Percentiles rank a stretch among this genome's conserved stretches.
These are phyloP conservation scores for Aspergillus panamensis DNA, from an alignment of 495 filamentous ascomycete genomes.

Conservation along the genomic window DNA sequence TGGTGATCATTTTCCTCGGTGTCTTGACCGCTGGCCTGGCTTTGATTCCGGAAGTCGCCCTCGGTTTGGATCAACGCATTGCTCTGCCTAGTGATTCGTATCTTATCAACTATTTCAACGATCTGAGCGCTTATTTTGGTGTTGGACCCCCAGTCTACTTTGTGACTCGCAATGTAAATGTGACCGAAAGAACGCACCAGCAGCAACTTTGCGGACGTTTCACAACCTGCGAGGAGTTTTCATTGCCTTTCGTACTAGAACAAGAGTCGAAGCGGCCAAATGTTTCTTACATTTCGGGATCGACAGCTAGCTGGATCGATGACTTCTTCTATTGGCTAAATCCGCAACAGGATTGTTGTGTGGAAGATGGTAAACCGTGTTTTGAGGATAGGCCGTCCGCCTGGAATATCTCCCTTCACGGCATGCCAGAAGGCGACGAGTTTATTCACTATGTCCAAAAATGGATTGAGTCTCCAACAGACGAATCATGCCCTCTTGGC, in stretches of 20 bases:
- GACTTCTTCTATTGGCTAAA: constrained; percentile 96
- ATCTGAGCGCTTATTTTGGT: constrained; percentile 87
- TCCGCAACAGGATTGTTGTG: constrained; percentile 80
- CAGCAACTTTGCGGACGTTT: constrained; percentile 88
- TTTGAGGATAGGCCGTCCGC: constrained; percentile 69
- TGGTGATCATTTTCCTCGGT: constrained; percentile 79
- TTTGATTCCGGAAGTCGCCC: constrained; percentile 74
- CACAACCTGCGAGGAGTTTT: constrained; percentile 77
- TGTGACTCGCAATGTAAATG: constrained; percentile 76
- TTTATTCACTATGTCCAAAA: constrained; percentile 79
- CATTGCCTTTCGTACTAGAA: constrained; percentile 82
- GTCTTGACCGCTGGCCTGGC: constrained; percentile 83
- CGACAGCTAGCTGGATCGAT: constrained; percentile 92
- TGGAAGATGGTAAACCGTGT: constrained; percentile 63
- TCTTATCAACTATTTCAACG: constrained; percentile 90
- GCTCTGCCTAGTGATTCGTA: constrained; percentile 92
- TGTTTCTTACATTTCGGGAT: constrained; percentile 89
- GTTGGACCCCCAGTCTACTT: constrained; percentile 95
- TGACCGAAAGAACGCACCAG: constrained; percentile 69
- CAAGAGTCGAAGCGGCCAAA: constrained; percentile 86
- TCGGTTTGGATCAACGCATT: constrained; percentile 91
- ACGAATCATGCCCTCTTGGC: constrained; percentile 77
- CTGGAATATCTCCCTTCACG: constrained; percentile 83
- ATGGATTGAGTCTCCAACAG: constrained; percentile 79
- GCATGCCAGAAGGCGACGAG: constrained; percentile 89